Percentiles rank a stretch among this genome's conserved stretches.
Evolutionary conservation across 2,329 filamentous ascomycete genomes (phyloP).

Genomic region (Dactylella cylindrospora): DNA sequence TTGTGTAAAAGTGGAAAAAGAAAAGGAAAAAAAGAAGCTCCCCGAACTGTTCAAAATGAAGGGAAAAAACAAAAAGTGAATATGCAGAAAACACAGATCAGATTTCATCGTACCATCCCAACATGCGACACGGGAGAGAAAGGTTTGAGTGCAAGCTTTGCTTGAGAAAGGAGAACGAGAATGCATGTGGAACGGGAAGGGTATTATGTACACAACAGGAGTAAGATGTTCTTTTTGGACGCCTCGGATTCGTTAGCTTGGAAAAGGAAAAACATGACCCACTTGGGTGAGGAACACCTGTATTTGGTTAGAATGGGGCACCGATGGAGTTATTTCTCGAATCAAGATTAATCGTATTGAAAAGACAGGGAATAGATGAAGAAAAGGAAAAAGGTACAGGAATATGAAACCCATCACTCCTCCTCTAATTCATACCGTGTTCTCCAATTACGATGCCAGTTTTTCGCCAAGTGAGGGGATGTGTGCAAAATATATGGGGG

Average conservation of each 20-base stretch:
- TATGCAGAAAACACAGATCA: slow-evolving; percentile 6
- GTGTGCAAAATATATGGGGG: neutral
- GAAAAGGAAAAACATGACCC: slow-evolving; percentile 10
- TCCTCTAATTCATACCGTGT: slow-evolving; percentile 19
- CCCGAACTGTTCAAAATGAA: slow-evolving; percentile 17
- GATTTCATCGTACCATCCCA: slow-evolving; percentile 10
- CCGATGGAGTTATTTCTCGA: too few species aligned
- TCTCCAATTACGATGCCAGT: slow-evolving; percentile 9
- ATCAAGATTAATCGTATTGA: neutral
- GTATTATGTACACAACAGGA: slow-evolving; percentile 37
- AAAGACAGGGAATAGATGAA: neutral
- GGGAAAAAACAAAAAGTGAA: neutral
- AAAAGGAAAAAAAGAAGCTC: slow-evolving; percentile 6
- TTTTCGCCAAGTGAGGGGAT: neutral
- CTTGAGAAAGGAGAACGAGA: slow-evolving; percentile 11
- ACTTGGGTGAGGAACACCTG: slow-evolving; percentile 1
- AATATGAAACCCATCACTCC: slow-evolving; percentile 17
- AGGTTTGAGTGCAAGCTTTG: too few species aligned
- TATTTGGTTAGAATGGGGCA: neutral
- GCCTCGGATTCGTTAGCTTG: slow-evolving; percentile 34
- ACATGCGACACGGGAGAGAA: slow-evolving; percentile 4
- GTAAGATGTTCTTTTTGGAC: slow-evolving; percentile 22
- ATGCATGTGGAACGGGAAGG: slow-evolving; percentile 23
- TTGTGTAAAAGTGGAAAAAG: too few species aligned
- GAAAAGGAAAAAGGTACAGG: slow-evolving; percentile 32